phyloP scores from a whole-genome alignment of 1,284 basidiomycete species.

The Microbotryum saponariae region DNA sequence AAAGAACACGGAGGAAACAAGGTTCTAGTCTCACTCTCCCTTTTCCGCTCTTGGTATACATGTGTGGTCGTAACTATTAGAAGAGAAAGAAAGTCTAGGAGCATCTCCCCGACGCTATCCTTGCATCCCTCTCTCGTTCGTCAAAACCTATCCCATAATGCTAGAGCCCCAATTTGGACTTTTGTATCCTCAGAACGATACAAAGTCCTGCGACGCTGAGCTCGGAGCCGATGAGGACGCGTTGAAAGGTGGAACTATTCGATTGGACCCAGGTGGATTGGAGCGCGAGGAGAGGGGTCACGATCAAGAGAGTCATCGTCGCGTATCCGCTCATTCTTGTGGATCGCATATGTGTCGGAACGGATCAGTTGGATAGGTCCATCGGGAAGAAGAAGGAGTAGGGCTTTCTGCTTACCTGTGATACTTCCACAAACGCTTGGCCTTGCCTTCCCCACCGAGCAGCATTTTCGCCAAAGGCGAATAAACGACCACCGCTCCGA shows the following conservation, averaged over 20 bases:
- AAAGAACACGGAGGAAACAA: too few relatives aligned
- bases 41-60: too few relatives aligned
- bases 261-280: slow-evolving; percentile 28
- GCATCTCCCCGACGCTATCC: too few relatives aligned
- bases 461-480: slow-evolving; percentile 21
- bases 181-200: slow-evolving; percentile 4
- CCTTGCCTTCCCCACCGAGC: slow-evolving; percentile 22
- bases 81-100: too few relatives aligned
- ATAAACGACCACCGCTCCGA: slow-evolving; percentile 30
- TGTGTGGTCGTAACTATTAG: too few relatives aligned
- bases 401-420: slow-evolving; percentile 19
- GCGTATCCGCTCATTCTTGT: slow-evolving; percentile 29
- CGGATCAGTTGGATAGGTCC: neutral
- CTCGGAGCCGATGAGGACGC: slow-evolving; percentile 17
- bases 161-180: neutral
- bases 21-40: too few relatives aligned
- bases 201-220: slow-evolving; percentile 18
- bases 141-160: too few relatives aligned
- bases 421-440: slow-evolving; percentile 33
- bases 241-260: slow-evolving; percentile 17
- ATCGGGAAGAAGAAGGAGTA: too few relatives aligned
- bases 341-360: neutral
- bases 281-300: slow-evolving; percentile 30
- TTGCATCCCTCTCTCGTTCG: too few relatives aligned
- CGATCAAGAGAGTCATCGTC: slow-evolving; percentile 22